Evolutionary conservation across 2,329 filamentous ascomycete species (phyloP).

Genomic region (Mollisiaceae sp.): DNA sequence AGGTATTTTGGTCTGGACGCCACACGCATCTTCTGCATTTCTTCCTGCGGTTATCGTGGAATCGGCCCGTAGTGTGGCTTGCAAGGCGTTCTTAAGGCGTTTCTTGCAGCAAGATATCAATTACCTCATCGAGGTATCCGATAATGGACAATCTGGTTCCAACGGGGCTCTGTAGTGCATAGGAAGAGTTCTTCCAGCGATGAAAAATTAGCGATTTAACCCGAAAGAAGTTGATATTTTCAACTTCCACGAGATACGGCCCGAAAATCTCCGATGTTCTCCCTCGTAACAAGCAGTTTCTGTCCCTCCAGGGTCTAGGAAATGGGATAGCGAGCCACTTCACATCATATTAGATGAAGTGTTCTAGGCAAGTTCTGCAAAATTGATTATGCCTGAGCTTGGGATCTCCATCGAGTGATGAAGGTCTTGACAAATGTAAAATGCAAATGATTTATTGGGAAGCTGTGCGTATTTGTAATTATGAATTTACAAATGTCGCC

Average conservation of each 20-base stretch:
- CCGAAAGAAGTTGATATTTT: not conserved
- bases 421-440: no score
- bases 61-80: constrained; percentile 13
- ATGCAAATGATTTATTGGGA: no score
- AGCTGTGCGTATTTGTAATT: no score
- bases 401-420: no score
- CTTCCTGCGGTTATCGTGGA: constrained; percentile 1
- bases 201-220: constrained; percentile 1
- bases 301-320: not conserved
- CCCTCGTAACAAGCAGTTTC: not conserved
- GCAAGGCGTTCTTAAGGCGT: not conserved
- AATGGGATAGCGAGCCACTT: not conserved
- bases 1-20: constrained; percentile 14
- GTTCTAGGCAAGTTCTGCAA: not conserved
- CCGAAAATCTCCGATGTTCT: not conserved
- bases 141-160: not conserved
- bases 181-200: constrained; percentile 2
- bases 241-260: not conserved
- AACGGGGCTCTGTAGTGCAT: not conserved
- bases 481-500: no score
- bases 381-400: no score
- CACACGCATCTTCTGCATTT: constrained; percentile 9
- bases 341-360: not conserved
- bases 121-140: constrained; percentile 7
- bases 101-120: not conserved